phyloP scores from a whole-genome alignment of 2,329 filamentous ascomycete genomes.

The Lachnellula willkommii region DNA sequence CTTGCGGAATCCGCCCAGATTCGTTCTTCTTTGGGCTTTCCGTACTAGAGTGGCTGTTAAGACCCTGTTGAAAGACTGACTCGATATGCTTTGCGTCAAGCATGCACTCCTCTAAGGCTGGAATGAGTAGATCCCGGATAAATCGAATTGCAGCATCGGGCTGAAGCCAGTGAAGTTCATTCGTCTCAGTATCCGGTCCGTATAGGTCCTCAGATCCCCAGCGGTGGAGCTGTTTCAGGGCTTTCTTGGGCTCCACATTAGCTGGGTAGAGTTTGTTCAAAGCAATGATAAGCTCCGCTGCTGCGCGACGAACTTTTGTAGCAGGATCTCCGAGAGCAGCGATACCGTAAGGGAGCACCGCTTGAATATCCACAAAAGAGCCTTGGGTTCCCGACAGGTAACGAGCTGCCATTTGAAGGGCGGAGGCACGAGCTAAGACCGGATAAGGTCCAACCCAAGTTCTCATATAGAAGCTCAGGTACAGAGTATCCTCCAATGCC shows the following conservation, averaged over 20 bases:
- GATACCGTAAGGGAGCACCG: constrained; percentile 75
- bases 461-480: constrained; percentile 69
- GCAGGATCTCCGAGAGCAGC: constrained; percentile 70
- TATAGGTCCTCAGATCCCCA: constrained; percentile 67
- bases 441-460: constrained; percentile 71
- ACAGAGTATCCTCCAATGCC: constrained; percentile 58
- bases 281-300: constrained; percentile 59
- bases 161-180: constrained; percentile 51
- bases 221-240: constrained; percentile 31
- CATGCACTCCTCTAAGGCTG: constrained; percentile 77
- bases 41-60: constrained; percentile 49
- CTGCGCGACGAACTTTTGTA: constrained; percentile 69
- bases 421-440: constrained; percentile 60
- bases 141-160: constrained; percentile 54
- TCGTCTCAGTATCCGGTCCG: constrained; percentile 44
- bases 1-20: constrained; percentile 44
- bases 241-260: constrained; percentile 38
- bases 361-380: constrained; percentile 62
- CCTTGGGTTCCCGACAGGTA: constrained; percentile 48
- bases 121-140: constrained; percentile 62
- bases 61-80: constrained; percentile 53
- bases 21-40: constrained; percentile 42
- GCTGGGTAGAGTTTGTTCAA: constrained; percentile 46
- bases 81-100: constrained; percentile 70
- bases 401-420: constrained; percentile 59